phyloP scores from a whole-genome alignment of 106 monocot species.

The Triglochin maritima region DNA sequence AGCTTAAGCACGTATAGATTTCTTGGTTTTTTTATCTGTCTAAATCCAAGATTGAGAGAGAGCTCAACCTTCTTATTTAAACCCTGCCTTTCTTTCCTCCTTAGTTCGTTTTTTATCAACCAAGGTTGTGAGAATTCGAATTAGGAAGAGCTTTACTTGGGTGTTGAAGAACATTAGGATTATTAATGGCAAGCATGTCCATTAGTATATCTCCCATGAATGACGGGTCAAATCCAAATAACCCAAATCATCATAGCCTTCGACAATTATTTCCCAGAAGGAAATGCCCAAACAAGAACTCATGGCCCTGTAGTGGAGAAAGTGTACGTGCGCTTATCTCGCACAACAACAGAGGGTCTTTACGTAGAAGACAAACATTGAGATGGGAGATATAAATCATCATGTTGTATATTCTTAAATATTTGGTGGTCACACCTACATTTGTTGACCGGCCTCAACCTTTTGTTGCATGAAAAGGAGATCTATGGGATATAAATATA shows the following conservation, averaged over 20 bases:
- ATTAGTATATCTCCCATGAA: neutral
- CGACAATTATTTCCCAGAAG: constrained; percentile 1
- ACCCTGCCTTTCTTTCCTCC: neutral
- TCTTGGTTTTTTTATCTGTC: too few relatives aligned
- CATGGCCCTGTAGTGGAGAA: neutral
- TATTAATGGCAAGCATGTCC: neutral
- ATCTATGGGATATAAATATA: too few relatives aligned
- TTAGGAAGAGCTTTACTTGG: neutral
- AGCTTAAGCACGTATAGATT: too few relatives aligned
- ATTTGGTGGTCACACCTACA: too few relatives aligned
- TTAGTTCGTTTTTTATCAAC: neutral
- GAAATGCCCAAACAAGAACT: neutral
- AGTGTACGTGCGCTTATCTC: neutral
- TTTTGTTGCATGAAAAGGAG: too few relatives aligned
- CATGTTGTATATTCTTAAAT: neutral
- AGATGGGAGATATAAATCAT: constrained; percentile 2
- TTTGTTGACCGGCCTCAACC: too few relatives aligned
- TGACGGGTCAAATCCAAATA: neutral
- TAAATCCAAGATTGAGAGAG: too few relatives aligned
- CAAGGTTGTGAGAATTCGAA: neutral
- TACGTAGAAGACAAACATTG: constrained; percentile 6
- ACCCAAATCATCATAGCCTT: too few relatives aligned
- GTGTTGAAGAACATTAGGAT: neutral
- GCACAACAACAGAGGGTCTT: neutral
- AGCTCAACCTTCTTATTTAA: too few relatives aligned